These are phyloP conservation scores for Linum usitatissimum DNA, from an alignment of 345 rosid species.

Conservation along the genomic window DNA sequence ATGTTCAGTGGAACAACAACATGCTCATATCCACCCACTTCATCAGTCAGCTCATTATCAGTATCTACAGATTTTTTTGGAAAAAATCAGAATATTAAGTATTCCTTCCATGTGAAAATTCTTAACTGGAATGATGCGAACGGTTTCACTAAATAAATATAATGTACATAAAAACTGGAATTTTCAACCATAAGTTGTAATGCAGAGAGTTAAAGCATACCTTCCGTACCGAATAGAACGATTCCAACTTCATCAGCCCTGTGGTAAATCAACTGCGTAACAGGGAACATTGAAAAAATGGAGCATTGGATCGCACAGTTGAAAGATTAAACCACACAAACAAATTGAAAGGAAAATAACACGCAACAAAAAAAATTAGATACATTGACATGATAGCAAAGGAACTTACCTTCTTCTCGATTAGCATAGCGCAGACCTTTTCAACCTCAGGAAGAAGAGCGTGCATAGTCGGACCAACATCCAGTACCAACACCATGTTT, in stretches of 20 bases:
- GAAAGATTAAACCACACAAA: neutral
- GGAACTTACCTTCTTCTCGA: constrained; percentile 56
- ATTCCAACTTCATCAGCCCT: constrained; percentile 78
- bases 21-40: constrained; percentile 83
- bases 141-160: neutral
- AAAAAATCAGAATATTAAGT: neutral
- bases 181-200: neutral
- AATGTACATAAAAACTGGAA: neutral
- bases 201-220: constrained; percentile 22
- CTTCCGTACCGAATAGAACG: constrained; percentile 74
- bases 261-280: constrained; percentile 58
- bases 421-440: constrained; percentile 56
- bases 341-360: neutral
- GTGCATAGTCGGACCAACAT: constrained; percentile 85
- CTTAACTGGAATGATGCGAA: too few species aligned
- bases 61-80: constrained; percentile 37
- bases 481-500: constrained; percentile 59
- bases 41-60: constrained; percentile 58
- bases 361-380: too few species aligned
- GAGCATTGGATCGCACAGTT: neutral
- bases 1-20: constrained; percentile 42
- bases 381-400: neutral
- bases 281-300: constrained; percentile 5
- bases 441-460: constrained; percentile 47
- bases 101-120: too few species aligned